phyloP scores from a whole-genome alignment of 306 rosid genomes.

The Cucumis hystrix region DNA sequence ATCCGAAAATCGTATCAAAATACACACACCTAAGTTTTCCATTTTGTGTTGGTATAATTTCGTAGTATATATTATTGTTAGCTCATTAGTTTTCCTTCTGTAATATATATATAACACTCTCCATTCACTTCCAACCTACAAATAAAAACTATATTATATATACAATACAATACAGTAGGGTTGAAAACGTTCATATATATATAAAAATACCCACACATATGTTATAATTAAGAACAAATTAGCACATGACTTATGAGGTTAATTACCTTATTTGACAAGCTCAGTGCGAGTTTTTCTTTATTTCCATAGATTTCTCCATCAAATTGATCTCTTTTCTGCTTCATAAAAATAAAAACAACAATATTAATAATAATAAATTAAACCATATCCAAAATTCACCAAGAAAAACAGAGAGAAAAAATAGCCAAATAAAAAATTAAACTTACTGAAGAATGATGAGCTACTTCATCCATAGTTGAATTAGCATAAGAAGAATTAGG shows the following conservation, averaged over 20 bases:
- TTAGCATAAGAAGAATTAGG: conserved; percentile 7
- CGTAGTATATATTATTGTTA: too few species aligned
- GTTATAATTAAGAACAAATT: neutral
- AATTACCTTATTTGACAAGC: neutral
- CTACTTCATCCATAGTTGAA: neutral
- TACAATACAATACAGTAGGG: neutral
- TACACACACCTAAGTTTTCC: too few species aligned
- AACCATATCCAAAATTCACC: neutral
- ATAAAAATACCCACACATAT: neutral
- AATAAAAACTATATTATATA: neutral
- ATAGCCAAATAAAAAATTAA: neutral
- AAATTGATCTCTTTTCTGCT: conserved; percentile 13
- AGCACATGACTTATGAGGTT: neutral
- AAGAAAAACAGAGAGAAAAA: neutral
- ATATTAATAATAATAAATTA: too few species aligned
- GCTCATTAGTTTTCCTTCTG: neutral
- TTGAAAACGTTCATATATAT: neutral
- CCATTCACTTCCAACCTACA: neutral
- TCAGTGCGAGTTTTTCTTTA: neutral
- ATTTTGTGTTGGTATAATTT: neutral
- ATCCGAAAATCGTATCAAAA: too few species aligned
- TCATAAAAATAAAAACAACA: neutral
- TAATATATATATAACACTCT: neutral
- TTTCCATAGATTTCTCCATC: neutral
- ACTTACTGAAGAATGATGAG: conserved; percentile 18